A percentile compares a stretch with the other conserved stretches of the same genome.
Evolutionary conservation across 73 alveolate genomes (phyloP).

Genomic region (Durusdinium trenchii): DNA sequence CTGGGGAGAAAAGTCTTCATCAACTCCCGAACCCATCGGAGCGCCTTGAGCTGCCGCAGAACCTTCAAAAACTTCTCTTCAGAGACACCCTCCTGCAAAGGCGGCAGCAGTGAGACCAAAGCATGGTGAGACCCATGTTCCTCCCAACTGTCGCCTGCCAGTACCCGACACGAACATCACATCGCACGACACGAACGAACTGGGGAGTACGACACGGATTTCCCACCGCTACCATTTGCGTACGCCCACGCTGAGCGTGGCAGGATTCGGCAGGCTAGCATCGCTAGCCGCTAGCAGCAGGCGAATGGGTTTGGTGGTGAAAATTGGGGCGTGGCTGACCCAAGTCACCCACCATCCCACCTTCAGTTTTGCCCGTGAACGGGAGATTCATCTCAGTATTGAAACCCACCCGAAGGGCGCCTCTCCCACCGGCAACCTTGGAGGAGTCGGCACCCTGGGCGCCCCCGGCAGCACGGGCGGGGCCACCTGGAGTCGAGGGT

Average conservation of each 20-base stretch:
- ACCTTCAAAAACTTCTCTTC: slow-evolving; percentile 46
- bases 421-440: slow-evolving; percentile 28
- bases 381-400: neutral
- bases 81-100: slow-evolving; percentile 52
- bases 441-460: slow-evolving; percentile 46
- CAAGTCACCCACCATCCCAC: neutral
- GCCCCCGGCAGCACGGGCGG: slow-evolving; percentile 34
- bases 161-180: too few relatives aligned
- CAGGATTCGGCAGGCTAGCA: neutral
- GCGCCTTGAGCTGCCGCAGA: slow-evolving; percentile 67
- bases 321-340: too few relatives aligned
- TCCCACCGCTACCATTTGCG: neutral
- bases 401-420: neutral
- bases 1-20: too few relatives aligned
- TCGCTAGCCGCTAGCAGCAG: neutral
- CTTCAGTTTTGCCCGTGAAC: neutral
- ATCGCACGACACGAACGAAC: neutral
- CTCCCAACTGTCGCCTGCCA: too few relatives aligned
- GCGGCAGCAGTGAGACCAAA: neutral
- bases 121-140: too few relatives aligned
- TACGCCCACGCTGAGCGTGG: neutral
- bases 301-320: too few relatives aligned
- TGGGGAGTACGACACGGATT: neutral
- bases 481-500: neutral
- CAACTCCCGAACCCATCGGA: too few relatives aligned